Percentiles rank a stretch among this genome's conserved stretches.
Evolutionary conservation across 805 yeast genomes (phyloP).

Genomic region (Yarrowia keelungensis): DNA sequence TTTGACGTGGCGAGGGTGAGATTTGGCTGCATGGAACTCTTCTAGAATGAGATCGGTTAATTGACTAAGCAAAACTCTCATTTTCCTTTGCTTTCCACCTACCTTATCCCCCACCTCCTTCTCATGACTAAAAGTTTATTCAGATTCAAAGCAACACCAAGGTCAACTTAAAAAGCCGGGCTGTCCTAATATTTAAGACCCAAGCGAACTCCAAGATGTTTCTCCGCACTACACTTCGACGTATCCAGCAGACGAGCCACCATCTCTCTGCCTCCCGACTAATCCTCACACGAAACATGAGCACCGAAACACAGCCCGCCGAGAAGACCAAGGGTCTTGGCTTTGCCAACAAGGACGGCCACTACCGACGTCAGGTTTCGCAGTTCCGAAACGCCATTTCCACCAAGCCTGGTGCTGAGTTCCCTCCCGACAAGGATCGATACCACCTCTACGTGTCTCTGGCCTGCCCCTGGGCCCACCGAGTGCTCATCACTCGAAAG

Average conservation of each 20-base stretch:
- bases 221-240: slow-evolving; percentile 23
- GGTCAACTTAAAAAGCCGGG: slow-evolving; percentile 11
- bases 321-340: slow-evolving; percentile 35
- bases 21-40: neutral
- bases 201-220: slow-evolving; percentile 6
- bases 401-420: slow-evolving; percentile 62
- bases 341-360: slow-evolving; percentile 42
- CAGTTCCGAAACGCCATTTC: slow-evolving; percentile 70
- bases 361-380: slow-evolving; percentile 44
- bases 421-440: slow-evolving; percentile 76
- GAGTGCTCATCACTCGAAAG: slow-evolving; percentile 74
- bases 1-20: too few species aligned
- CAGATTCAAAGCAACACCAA: slow-evolving; percentile 13
- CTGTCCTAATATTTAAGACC: neutral
- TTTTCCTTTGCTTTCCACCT: neutral
- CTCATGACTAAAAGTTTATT: slow-evolving; percentile 15
- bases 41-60: too few species aligned
- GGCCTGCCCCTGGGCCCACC: slow-evolving; percentile 98
- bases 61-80: too few species aligned
- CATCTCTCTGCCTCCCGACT: neutral
- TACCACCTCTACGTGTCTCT: slow-evolving; percentile 86
- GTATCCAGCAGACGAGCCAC: slow-evolving; percentile 6
- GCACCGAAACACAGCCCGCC: slow-evolving; percentile 14
- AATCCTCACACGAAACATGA: slow-evolving; percentile 18
- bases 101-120: neutral